Base-by-base conservation (phyloP, 805 yeast genomes). In the Saturnispora zaruensis region DNA sequence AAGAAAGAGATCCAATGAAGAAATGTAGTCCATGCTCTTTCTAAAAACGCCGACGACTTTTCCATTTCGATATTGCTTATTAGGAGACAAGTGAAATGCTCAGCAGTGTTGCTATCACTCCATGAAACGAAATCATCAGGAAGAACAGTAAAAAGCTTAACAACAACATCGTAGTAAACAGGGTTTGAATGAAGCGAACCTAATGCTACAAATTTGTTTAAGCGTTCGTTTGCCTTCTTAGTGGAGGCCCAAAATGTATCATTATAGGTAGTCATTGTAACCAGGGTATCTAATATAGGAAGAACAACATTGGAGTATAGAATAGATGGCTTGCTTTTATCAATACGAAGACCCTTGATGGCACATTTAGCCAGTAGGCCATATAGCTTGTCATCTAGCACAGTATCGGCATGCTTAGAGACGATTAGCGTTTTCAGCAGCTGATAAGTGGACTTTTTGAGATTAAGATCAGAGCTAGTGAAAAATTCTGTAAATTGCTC, bases 141-240 rank as follows among this genome's bases (percentile, higher is more conserved):
- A 14, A 65, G 47, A 2, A 46, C 32, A 1, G 46, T 40, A 0
- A 65, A 32, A 7, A 65, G 44, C 1, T 51, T 33, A 3, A 24
- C 43, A 1, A 65, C 38, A 6, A 58, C 41, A 16, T 56, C 55
- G 55, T 77, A 84, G 58, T 79, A 82, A 0, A 66, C 54, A 0
- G 81, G 74, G 26, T 70, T 66, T 46, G 85, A 78, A 45, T 70
- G 71, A 44, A 81, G 69, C 2, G 78, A 76, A 0, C 88, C 84
- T 13, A 79, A 53, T 11, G 66, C 66, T 20, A 84, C 55, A 53
- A 81, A 73, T 0, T 66, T 73, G 1, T 69, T 43, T 9, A 84
- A 58, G 51, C 72, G 73, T 3, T 69, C 71, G 16, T 70, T 69
- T 1, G 79, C 55, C 3, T 66, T 66, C 50, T 82, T 82, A 20